These are phyloP conservation scores for Leucoagaricus sp. DNA, from an alignment of 1,284 basidiomycete genomes.

Conservation along the genomic window DNA sequence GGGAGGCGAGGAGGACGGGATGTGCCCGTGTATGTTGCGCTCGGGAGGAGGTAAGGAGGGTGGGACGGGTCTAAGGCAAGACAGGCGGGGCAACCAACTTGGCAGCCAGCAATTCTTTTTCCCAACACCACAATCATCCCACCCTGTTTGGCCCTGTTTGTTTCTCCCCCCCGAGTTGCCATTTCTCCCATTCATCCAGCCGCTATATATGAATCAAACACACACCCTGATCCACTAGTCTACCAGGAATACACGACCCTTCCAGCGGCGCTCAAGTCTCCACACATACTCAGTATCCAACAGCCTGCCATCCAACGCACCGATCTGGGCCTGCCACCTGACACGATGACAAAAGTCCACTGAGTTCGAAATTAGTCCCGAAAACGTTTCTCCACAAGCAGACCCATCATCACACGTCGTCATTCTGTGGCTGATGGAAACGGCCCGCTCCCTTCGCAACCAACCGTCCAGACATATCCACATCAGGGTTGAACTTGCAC, in stretches of 20 bases:
- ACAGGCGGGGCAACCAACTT: slow-evolving; percentile 12
- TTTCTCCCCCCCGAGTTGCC: background rate
- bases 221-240: too few relatives aligned
- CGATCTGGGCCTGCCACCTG: slow-evolving; percentile 2
- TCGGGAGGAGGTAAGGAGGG: slow-evolving; percentile 1
- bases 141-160: slow-evolving; percentile 9
- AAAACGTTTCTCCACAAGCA: slow-evolving; percentile 2
- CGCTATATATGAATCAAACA: background rate
- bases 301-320: background rate
- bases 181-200: background rate
- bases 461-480: slow-evolving; percentile 6
- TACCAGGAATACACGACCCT: too few relatives aligned
- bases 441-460: slow-evolving; percentile 21
- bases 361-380: background rate
- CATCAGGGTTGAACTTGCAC: background rate
- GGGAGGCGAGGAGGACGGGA: slow-evolving; percentile 3
- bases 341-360: slow-evolving; percentile 3
- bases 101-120: slow-evolving; percentile 16
- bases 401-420: slow-evolving; percentile 12
- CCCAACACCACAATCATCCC: slow-evolving; percentile 16
- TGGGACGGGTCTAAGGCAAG: background rate
- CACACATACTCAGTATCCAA: too few relatives aligned
- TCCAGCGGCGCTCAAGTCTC: background rate
- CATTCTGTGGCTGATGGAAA: slow-evolving; percentile 11
- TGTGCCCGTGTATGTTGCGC: background rate